phyloP scores from a whole-genome alignment of 352 stramenopile genomes.

The Globisporangium spiculum region DNA sequence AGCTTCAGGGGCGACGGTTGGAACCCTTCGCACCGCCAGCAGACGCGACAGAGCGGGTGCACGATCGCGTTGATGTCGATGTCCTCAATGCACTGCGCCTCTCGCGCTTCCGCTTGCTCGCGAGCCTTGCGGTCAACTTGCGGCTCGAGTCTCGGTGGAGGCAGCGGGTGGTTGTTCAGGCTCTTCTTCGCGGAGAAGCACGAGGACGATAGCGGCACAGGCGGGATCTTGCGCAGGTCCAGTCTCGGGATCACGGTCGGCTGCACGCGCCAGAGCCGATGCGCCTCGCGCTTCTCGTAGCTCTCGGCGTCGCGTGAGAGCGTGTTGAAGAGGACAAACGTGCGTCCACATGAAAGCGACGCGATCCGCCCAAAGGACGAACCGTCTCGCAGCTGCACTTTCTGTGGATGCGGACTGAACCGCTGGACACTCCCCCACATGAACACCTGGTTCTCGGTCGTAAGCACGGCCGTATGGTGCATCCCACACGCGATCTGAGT shows the following conservation, averaged over 20 bases:
- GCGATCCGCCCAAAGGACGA: slow-evolving; percentile 43
- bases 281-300: slow-evolving; percentile 55
- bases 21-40: slow-evolving; percentile 75
- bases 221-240: slow-evolving; percentile 38
- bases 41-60: slow-evolving; percentile 71
- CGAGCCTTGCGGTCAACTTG: slow-evolving; percentile 34
- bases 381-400: slow-evolving; percentile 31
- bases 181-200: slow-evolving; percentile 13
- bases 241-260: slow-evolving; percentile 45
- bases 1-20: slow-evolving; percentile 60
- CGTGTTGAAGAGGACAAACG: slow-evolving; percentile 78
- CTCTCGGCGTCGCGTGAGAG: slow-evolving; percentile 40
- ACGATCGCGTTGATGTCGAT: slow-evolving; percentile 67
- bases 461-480: slow-evolving; percentile 64
- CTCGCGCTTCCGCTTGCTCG: slow-evolving; percentile 30
- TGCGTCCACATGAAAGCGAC: slow-evolving; percentile 65
- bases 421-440: slow-evolving; percentile 60
- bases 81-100: slow-evolving; percentile 47
- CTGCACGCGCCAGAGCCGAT: slow-evolving; percentile 46
- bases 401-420: slow-evolving; percentile 38
- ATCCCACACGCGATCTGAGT: slow-evolving; percentile 55
- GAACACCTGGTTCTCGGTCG: slow-evolving; percentile 48
- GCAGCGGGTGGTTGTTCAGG: slow-evolving; percentile 23
- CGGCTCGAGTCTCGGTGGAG: slow-evolving; percentile 52
- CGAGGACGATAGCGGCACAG: slow-evolving; percentile 43